These are phyloP conservation scores for Skeletonema potamos DNA, from an alignment of 108 stramenopile genomes.

Conservation along the genomic window DNA sequence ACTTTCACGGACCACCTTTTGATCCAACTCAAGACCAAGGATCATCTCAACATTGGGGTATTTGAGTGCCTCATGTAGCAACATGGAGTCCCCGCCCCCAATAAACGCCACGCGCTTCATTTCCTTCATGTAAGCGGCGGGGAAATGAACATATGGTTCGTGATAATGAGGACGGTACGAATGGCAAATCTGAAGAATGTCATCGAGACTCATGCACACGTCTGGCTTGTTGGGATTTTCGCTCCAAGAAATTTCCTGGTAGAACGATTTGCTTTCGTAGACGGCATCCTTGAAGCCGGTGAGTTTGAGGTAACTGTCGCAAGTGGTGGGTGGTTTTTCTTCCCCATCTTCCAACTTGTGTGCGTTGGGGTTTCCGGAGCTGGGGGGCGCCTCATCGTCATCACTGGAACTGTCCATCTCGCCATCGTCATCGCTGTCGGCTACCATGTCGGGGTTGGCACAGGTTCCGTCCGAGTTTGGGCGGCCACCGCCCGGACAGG, in stretches of 20 bases:
- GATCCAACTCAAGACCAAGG: slow-evolving; percentile 84
- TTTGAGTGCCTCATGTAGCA: slow-evolving; percentile 80
- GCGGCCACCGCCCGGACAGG: slow-evolving; percentile 24
- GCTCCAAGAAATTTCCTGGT: slow-evolving; percentile 49
- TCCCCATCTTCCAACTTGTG: slow-evolving; percentile 46
- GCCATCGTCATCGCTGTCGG: neutral
- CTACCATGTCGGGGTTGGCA: slow-evolving; percentile 25
- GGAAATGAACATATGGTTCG: slow-evolving; percentile 74
- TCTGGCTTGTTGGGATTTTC: slow-evolving; percentile 56
- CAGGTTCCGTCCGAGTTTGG: slow-evolving; percentile 24
- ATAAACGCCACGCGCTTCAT: slow-evolving; percentile 74
- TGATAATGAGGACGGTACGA: slow-evolving; percentile 86
- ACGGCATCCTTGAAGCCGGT: slow-evolving; percentile 45
- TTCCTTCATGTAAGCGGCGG: slow-evolving; percentile 71
- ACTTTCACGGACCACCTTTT: slow-evolving; percentile 64
- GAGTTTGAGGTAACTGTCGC: slow-evolving; percentile 46
- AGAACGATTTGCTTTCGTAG: slow-evolving; percentile 34
- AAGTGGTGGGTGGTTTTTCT: slow-evolving; percentile 48
- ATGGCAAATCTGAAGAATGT: slow-evolving; percentile 73
- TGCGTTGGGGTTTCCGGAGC: slow-evolving; percentile 34
- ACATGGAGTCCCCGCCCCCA: slow-evolving; percentile 90
- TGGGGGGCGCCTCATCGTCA: neutral
- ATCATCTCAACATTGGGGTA: slow-evolving; percentile 75
- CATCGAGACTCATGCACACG: slow-evolving; percentile 72
- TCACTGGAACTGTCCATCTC: neutral